A percentile compares a stretch with the other conserved stretches of the same genome.
phyloP scores from a whole-genome alignment of 2,329 filamentous ascomycete genomes.

The Ophiosphaerella herpotricha region DNA sequence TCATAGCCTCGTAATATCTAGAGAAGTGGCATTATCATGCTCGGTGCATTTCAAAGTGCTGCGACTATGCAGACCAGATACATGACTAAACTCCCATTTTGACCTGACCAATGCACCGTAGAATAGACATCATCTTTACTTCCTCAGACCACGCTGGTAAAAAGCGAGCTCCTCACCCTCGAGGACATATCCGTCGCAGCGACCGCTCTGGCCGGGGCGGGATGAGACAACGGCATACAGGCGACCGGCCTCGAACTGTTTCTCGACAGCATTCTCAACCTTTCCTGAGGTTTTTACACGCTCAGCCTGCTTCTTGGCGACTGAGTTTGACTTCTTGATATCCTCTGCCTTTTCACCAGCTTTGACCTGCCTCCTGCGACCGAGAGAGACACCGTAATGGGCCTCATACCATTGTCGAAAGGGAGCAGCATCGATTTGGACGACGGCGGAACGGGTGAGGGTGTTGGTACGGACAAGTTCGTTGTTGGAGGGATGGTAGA shows the following conservation, averaged over 20 bases:
- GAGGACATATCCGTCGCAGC: constrained; percentile 95
- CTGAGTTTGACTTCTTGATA: constrained; percentile 97
- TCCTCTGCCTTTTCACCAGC: constrained; percentile 69
- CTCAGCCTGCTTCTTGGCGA: constrained; percentile 94
- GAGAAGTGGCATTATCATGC: constrained; percentile 44
- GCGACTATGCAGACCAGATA: constrained; percentile 48
- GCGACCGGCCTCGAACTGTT: constrained; percentile 99
- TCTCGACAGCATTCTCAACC: constrained; percentile 90
- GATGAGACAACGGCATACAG: constrained; percentile 91
- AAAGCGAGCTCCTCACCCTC: constrained; percentile 99
- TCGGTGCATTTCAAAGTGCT: constrained; percentile 44
- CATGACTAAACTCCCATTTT: constrained; percentile 49
- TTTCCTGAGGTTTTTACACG: constrained; percentile 84
- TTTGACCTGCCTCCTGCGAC: constrained; percentile 90
- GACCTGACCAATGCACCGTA: constrained; percentile 48
- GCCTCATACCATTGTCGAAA: constrained; percentile 99
- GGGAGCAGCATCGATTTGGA: constrained; percentile 97
- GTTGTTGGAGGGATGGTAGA: constrained; percentile 99
- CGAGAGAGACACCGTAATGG: constrained; percentile 91
- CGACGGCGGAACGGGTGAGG: constrained; percentile 97
- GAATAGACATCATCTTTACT: constrained; percentile 65
- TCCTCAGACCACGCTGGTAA: constrained; percentile 99
- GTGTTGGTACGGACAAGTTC: constrained; percentile 99
- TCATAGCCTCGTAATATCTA: constrained; percentile 48
- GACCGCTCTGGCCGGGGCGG: constrained; percentile 94